Evolutionary conservation across 805 yeast genomes (phyloP).

Genomic region (Hanseniaspora clermontiae): DNA sequence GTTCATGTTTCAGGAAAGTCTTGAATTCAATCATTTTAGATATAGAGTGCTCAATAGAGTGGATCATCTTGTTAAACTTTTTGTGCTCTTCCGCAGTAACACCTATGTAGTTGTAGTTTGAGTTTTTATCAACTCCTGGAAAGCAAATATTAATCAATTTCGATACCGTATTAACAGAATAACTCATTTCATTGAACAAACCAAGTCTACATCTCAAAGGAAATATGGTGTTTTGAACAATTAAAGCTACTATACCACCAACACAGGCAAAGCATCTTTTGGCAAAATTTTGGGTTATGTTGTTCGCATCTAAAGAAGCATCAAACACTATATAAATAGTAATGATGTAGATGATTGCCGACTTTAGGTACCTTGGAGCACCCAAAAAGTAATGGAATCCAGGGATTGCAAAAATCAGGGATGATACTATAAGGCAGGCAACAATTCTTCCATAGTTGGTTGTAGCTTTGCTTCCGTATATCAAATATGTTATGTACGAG

Average conservation of each 20-base stretch:
- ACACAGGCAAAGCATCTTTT: slow-evolving; percentile 40
- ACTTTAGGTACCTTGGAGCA: slow-evolving; percentile 36
- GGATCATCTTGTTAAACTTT: slow-evolving; percentile 27
- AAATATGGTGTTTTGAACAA: slow-evolving; percentile 35
- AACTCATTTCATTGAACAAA: slow-evolving; percentile 32
- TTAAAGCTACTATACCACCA: slow-evolving; percentile 38
- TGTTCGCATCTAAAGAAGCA: slow-evolving; percentile 33
- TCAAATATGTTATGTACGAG: slow-evolving; percentile 37
- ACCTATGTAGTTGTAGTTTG: slow-evolving; percentile 16
- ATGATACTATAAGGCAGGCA: slow-evolving; percentile 30
- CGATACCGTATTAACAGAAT: slow-evolving; percentile 31
- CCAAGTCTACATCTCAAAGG: slow-evolving; percentile 39
- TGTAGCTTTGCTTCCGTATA: slow-evolving; percentile 31
- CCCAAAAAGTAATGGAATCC: slow-evolving; percentile 36
- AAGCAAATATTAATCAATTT: slow-evolving; percentile 23
- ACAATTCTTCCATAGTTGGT: slow-evolving; percentile 34
- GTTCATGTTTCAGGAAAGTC: slow-evolving; percentile 34
- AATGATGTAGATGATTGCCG: slow-evolving; percentile 38
- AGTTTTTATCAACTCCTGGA: slow-evolving; percentile 28
- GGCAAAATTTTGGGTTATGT: slow-evolving; percentile 35
- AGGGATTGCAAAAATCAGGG: slow-evolving; percentile 26
- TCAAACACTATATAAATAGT: slow-evolving; percentile 36
- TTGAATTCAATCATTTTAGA: slow-evolving; percentile 32
- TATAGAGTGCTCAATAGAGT: slow-evolving; percentile 30
- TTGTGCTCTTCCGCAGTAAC: slow-evolving; percentile 26